Evolutionary conservation across 257 asterid genomes (phyloP).

Genomic region (Solanum gandarillasii): DNA sequence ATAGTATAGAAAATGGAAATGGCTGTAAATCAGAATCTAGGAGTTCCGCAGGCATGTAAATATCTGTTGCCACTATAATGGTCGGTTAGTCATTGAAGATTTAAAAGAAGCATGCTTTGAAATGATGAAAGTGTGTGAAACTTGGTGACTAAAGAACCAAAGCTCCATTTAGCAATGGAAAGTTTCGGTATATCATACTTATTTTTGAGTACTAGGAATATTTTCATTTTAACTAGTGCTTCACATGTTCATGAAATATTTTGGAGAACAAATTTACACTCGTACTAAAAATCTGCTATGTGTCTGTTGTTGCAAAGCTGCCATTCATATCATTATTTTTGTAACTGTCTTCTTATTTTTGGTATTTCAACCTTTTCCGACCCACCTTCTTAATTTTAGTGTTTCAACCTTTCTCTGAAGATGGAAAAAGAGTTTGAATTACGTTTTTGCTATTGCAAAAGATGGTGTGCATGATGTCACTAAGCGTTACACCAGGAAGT

Average conservation of each 20-base stretch:
- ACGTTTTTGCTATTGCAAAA: conserved; percentile 60
- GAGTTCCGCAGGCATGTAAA: not conserved
- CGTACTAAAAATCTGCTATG: not conserved
- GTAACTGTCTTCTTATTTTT: not conserved
- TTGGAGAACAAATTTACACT: not conserved
- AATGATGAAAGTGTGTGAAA: not conserved
- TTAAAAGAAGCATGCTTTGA: not conserved
- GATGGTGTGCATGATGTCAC: conserved; percentile 94
- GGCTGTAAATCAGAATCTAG: not conserved
- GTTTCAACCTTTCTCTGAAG: conserved; percentile 35
- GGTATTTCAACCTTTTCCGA: not conserved
- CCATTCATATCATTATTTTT: not conserved
- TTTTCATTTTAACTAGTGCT: not conserved
- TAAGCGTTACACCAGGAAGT: conserved; percentile 83
- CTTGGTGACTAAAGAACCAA: not conserved
- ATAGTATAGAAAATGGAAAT: not conserved
- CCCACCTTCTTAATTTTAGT: conserved; percentile 5
- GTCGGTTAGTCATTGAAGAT: not conserved
- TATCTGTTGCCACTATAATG: not conserved
- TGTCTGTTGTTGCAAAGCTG: not conserved
- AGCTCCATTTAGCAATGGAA: not conserved
- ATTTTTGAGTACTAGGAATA: not conserved
- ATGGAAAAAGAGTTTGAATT: conserved; percentile 76
- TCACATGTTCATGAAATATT: not conserved
- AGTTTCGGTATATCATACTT: not conserved